Conservation (phyloP, 2,329 filamentous ascomycete genomes). For the Monosporascus ibericus region DNA sequence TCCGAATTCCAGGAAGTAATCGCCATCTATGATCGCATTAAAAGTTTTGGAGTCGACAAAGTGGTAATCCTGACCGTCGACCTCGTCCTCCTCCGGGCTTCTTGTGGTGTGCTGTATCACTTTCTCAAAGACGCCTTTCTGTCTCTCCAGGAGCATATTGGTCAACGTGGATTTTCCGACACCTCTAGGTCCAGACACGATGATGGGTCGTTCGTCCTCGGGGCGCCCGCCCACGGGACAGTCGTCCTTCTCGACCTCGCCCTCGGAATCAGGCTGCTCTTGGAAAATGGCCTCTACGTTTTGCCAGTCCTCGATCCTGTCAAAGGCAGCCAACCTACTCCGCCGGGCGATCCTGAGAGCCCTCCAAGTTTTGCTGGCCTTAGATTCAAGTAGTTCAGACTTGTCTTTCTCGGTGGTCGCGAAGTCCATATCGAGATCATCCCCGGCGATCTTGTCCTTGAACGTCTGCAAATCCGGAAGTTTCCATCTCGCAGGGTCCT, state of each 20-base stretch:
- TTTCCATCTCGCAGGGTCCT: slow-evolving; percentile 56
- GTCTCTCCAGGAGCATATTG: slow-evolving; percentile 55
- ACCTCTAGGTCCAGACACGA: slow-evolving; percentile 61
- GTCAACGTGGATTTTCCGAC: slow-evolving; percentile 59
- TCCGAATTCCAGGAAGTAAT: slow-evolving; percentile 52
- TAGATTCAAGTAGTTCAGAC: slow-evolving; percentile 56
- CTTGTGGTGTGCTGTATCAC: slow-evolving; percentile 52
- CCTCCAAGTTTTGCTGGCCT: slow-evolving; percentile 86
- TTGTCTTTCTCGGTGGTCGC: slow-evolving; percentile 58
- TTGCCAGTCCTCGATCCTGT: slow-evolving; percentile 80
- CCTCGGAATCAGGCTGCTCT: slow-evolving; percentile 28
- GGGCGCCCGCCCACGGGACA: slow-evolving; percentile 30
- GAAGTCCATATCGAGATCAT: slow-evolving; percentile 83
- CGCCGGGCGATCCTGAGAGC: slow-evolving; percentile 75
- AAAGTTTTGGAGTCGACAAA: slow-evolving; percentile 53
- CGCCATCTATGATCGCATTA: slow-evolving; percentile 52
- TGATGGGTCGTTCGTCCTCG: slow-evolving; percentile 47
- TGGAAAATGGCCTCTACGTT: slow-evolving; percentile 57
- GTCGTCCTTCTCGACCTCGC: slow-evolving; percentile 28
- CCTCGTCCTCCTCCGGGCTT: slow-evolving; percentile 41
- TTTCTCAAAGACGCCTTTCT: slow-evolving; percentile 58
- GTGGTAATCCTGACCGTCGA: slow-evolving; percentile 45
- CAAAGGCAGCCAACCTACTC: slow-evolving; percentile 69
- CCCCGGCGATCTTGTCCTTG: slow-evolving; percentile 65
- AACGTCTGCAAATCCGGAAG: slow-evolving; percentile 67